Base-by-base conservation (phyloP, 768 basidiomycete genomes). In the Tulasnella sp. region DNA sequence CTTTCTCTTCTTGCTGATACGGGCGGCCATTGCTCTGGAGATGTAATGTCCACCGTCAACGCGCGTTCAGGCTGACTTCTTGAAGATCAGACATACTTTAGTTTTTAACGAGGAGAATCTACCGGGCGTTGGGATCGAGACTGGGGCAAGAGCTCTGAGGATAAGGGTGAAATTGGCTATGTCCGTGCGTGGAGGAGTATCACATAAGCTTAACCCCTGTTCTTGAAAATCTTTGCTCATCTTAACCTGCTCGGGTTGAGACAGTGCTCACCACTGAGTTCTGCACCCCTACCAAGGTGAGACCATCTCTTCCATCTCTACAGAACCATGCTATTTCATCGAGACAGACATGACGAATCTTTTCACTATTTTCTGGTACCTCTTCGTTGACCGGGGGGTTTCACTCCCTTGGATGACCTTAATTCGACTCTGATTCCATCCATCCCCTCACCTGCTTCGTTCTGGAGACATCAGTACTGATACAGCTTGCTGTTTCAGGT, bases 1-100 rank as follows among this genome's bases (percentile, higher is more conserved):
- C 84, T 96, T 98, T 89, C 96, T 92, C 90, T 97, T 97, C 89
- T 98, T 98, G 90, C 94, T 95, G 89, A 98, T 95, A 85, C 93
- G 92, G 83, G 90, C 85, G 85, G 94, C 89, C 94, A 95, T 95
- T 81, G 27, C 5, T 68, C 62, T 68, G 31, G 6, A 27, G 56
- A 58, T 14, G 31, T 68, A 16, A 36, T 36, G 31, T 24, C 31
- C 18, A 31, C 31, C 24, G 71, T 62, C 16, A 21, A 27, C 31
- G 24, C 58, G 27, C n/a, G 27, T 18, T 75, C 44, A 75, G 24
- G 16, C 31, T n/a, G 5, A 72, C 6, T 21, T 27, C 39, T 24
- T 6, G 34, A 74, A n/a, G 38, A 44, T 27, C 14, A 14, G 3
- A 48, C 19, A 16, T n/a, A n/a, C 39, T 56, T 21, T 34, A n/a